Percentiles rank a stretch among this genome's conserved stretches.
These are phyloP conservation scores for Candida rishiriensis DNA, from an alignment of 805 yeast species.

Conservation along the genomic window DNA sequence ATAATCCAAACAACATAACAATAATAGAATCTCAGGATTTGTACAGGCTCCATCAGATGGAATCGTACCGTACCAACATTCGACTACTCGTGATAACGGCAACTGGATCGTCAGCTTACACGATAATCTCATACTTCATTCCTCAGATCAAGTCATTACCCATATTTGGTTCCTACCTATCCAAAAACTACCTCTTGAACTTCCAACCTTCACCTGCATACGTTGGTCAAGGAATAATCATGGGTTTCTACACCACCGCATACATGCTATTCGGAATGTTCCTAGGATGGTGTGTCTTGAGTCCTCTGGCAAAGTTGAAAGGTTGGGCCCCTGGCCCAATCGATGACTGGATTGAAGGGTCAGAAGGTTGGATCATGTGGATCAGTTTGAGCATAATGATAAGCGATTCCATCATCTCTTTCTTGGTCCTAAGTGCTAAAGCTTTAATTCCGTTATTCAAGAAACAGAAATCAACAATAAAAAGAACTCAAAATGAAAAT, in stretches of 20 bases:
- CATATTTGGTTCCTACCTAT: constrained; percentile 62
- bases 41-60: constrained; percentile 22
- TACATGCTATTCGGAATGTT: constrained; percentile 89
- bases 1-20: constrained; percentile 21
- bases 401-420: constrained; percentile 81
- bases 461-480: background rate
- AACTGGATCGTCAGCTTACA: constrained; percentile 62
- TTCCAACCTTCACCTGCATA: constrained; percentile 97
- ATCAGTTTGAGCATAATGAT: constrained; percentile 90
- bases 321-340: constrained; percentile 91
- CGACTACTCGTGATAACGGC: constrained; percentile 59
- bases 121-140: constrained; percentile 64
- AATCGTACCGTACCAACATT: constrained; percentile 52
- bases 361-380: constrained; percentile 98
- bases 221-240: constrained; percentile 94
- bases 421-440: constrained; percentile 53
- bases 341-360: constrained; percentile 90
- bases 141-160: constrained; percentile 71
- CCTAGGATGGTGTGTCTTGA: constrained; percentile 89
- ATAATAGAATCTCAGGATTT: constrained; percentile 32
- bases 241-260: constrained; percentile 90
- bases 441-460: constrained; percentile 26
- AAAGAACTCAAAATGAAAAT: background rate
- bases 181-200: constrained; percentile 70
- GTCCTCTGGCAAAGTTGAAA: constrained; percentile 63